These are phyloP conservation scores for Mollisia scopiformis DNA, from an alignment of 2,329 filamentous ascomycete genomes.

Conservation along the genomic window DNA sequence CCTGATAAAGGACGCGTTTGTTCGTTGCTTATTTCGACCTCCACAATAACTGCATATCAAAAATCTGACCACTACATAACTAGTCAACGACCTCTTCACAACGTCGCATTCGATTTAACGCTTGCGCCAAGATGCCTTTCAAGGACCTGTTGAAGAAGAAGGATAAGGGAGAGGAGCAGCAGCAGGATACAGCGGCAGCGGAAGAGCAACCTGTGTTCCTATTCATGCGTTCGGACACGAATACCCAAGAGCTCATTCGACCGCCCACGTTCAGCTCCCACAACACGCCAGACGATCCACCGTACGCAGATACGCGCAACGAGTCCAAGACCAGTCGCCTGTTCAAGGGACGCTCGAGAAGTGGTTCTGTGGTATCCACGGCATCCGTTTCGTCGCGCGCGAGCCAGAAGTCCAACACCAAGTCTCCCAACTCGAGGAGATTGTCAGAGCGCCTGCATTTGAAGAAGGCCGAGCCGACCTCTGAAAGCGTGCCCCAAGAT, in stretches of 20 bases:
- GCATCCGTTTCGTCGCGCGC: constrained; percentile 32
- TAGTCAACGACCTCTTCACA: background rate
- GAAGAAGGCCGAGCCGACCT: constrained; percentile 58
- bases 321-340: constrained; percentile 37
- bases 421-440: constrained; percentile 39
- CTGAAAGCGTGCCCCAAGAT: constrained; percentile 76
- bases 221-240: constrained; percentile 85
- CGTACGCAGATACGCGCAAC: constrained; percentile 13
- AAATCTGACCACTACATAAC: background rate
- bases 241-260: constrained; percentile 76
- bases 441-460: constrained; percentile 76
- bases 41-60: background rate
- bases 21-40: constrained; percentile 1
- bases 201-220: constrained; percentile 59
- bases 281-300: constrained; percentile 34
- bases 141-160: constrained; percentile 66
- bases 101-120: background rate
- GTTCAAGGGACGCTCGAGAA: constrained; percentile 43
- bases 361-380: constrained; percentile 48
- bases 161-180: constrained; percentile 49
- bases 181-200: constrained; percentile 38
- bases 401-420: constrained; percentile 22
- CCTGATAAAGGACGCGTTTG: constrained; percentile 15
- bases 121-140: constrained; percentile 53
- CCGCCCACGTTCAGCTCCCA: constrained; percentile 58